These are phyloP conservation scores for Vanrija humicola DNA, from an alignment of 1,284 basidiomycete genomes.

Conservation along the genomic window DNA sequence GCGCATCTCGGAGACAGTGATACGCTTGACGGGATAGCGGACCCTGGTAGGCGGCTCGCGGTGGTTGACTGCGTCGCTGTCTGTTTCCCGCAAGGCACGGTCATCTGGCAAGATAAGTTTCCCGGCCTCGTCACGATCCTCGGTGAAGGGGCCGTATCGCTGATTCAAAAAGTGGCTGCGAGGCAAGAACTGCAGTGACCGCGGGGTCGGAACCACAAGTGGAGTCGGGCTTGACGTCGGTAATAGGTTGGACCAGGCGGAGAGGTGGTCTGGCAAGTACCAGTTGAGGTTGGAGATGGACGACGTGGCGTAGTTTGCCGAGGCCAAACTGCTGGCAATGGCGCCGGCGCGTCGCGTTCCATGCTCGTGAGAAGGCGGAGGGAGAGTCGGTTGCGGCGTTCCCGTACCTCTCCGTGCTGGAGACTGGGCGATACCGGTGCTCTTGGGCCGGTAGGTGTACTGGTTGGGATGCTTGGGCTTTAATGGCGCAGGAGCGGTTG, in stretches of 20 bases:
- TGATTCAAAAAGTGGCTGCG: constrained; percentile 39
- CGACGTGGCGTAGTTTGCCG: constrained; percentile 25
- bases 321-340: constrained; percentile 30
- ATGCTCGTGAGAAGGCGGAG: constrained; percentile 38
- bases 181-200: constrained; percentile 28
- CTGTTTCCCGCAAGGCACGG: constrained; percentile 23
- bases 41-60: constrained; percentile 86
- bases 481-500: constrained; percentile 1
- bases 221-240: constrained; percentile 70
- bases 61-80: constrained; percentile 45
- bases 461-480: constrained; percentile 56
- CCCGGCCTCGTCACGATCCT: constrained; percentile 32
- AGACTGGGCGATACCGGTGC: constrained; percentile 24
- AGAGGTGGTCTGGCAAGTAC: constrained; percentile 90
- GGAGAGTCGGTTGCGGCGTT: constrained; percentile 24
- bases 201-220: constrained; percentile 60
- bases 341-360: constrained; percentile 47
- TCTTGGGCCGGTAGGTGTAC: constrained; percentile 58
- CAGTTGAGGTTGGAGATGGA: constrained; percentile 57
- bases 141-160: constrained; percentile 35
- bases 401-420: constrained; percentile 13
- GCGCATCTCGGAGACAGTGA: constrained; percentile 94
- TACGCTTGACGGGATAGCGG: constrained; percentile 88
- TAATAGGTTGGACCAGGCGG: constrained; percentile 78
- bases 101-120: constrained; percentile 32